Evolutionary conservation across 257 asterid genomes (phyloP), one percentile per base, ranked within the genome.

Genomic region (Rehmannia glutinosa): DNA sequence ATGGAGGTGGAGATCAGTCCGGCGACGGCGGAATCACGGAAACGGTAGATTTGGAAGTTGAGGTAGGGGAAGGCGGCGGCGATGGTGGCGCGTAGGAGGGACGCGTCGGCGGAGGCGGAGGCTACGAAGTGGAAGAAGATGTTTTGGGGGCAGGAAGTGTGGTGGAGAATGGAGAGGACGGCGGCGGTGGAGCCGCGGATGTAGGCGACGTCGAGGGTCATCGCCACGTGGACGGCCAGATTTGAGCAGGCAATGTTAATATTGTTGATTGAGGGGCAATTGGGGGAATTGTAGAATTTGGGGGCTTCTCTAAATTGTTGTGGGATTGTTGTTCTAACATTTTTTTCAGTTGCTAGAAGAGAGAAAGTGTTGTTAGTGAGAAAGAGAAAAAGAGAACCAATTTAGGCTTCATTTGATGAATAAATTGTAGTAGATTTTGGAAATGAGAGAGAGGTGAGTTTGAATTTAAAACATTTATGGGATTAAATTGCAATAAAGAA

Each of bases 171-270:
- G 13, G 98, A 92, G 52, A 86, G 82, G 23, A 92, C 77, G 0
- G 96, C 98, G 4, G 98, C 98, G 92, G 88, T 83, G 15, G 98
- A 90, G 41, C 98, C 98, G 0, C 98, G 90, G 55, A 92, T 78
- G 79, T 92, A 92, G 27, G 91, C 84, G 3, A 77, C 56, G 56
- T 50, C 56, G 56, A 50, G 56, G 32, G 56, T 50, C 56, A 93
- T 93, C 0, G 96, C 98, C 24, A 87, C 87, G 54, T 90, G 98
- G 63, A 90, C 83, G 12, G 83, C 94, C 1, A 73, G 71, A 5
- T 46, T 68, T 2, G 89, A 83, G 57, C 96, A 91, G 0, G 84
- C 30, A n/a, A n/a, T n/a, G n/a, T n/a, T n/a, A n/a, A n/a, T n/a
- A n/a, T n/a, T n/a, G n/a, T n/a, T n/a, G 12, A 85, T 41, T 9